Percentiles rank a stretch among this genome's conserved stretches.
Conservation (phyloP, 768 basidiomycete species). For the Macrolepiota albuminosa region DNA sequence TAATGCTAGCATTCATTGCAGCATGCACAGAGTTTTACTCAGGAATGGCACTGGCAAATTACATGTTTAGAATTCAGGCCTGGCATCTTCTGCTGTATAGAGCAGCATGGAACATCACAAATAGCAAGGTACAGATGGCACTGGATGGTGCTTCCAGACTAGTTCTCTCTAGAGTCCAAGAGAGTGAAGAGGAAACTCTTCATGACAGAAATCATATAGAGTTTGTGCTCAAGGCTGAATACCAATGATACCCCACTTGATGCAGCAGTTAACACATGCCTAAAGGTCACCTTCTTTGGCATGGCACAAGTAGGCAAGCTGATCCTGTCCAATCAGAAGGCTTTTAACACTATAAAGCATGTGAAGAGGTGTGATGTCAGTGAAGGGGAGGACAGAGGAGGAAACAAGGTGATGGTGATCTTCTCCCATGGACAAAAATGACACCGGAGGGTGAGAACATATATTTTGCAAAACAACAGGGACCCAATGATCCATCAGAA, state of each 20-base stretch:
- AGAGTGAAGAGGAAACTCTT: slow-evolving; percentile 23
- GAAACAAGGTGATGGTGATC: slow-evolving; percentile 10
- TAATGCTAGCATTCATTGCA: slow-evolving; percentile 16
- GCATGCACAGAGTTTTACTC: slow-evolving; percentile 27
- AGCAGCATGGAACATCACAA: slow-evolving; percentile 20
- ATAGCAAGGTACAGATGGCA: slow-evolving; percentile 16
- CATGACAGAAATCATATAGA: slow-evolving; percentile 5
- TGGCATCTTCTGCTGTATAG: no score
- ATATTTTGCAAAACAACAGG: slow-evolving; percentile 13
- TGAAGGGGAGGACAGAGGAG: background rate
- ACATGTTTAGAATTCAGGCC: slow-evolving; percentile 31
- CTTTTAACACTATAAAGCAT: slow-evolving; percentile 14
- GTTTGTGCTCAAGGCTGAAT: background rate
- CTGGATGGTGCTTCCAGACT: slow-evolving; percentile 24
- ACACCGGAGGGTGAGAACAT: slow-evolving; percentile 13
- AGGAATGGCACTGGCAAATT: slow-evolving; percentile 29
- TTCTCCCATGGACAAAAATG: slow-evolving; percentile 13
- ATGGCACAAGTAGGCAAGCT: slow-evolving; percentile 10
- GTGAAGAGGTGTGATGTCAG: slow-evolving; percentile 12
- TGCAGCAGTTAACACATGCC: slow-evolving; percentile 16
- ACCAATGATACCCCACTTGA: slow-evolving; percentile 10
- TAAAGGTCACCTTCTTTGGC: slow-evolving; percentile 17
- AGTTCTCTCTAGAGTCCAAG: slow-evolving; percentile 25
- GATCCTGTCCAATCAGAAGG: background rate
- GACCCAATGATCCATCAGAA: slow-evolving; percentile 4